A percentile compares a stretch with the other conserved stretches of the same genome.
Evolutionary conservation across 306 rosid species (phyloP).

Genomic region (Calophaca sinica): DNA sequence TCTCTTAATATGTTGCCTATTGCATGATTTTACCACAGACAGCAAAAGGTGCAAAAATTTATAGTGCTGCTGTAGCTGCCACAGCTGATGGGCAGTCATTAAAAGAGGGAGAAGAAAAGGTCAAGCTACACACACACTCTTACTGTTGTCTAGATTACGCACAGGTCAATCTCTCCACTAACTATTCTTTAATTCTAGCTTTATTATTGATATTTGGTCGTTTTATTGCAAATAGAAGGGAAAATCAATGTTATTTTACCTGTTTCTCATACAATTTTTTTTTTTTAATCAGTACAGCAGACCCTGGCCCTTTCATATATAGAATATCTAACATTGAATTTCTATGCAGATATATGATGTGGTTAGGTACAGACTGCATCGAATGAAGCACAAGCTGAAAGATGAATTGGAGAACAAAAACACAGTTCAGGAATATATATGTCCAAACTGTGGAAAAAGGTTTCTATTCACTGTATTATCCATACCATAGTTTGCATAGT

Average conservation of each 20-base stretch:
- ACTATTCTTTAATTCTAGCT: constrained; percentile 25
- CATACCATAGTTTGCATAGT: constrained; percentile 11
- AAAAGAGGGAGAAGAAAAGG: constrained; percentile 94
- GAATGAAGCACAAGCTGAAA: constrained; percentile 94
- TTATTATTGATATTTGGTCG: constrained; percentile 36
- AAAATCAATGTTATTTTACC: constrained; percentile 32
- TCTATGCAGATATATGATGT: constrained; percentile 85
- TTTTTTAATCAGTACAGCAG: constrained; percentile 38
- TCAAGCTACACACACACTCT: constrained; percentile 95
- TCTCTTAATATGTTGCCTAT: constrained; percentile 25
- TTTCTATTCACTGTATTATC: constrained; percentile 44
- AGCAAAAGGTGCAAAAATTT: constrained; percentile 93
- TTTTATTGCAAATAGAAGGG: constrained; percentile 37
- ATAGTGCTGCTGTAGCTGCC: constrained; percentile 94
- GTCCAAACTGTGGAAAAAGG: constrained; percentile 91
- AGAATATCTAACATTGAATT: constrained; percentile 44
- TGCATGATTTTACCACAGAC: constrained; percentile 62
- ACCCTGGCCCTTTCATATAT: constrained; percentile 40
- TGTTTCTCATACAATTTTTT: constrained; percentile 32
- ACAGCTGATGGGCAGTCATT: constrained; percentile 64
- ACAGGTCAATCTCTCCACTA: constrained; percentile 64
- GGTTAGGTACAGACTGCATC: constrained; percentile 91
- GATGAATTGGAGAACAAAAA: constrained; percentile 98
- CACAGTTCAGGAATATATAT: constrained; percentile 90
- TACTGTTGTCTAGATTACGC: constrained; percentile 81